Evolutionary conservation across 805 yeast genomes (phyloP).

Genomic region (Naumovozyma castellii): DNA sequence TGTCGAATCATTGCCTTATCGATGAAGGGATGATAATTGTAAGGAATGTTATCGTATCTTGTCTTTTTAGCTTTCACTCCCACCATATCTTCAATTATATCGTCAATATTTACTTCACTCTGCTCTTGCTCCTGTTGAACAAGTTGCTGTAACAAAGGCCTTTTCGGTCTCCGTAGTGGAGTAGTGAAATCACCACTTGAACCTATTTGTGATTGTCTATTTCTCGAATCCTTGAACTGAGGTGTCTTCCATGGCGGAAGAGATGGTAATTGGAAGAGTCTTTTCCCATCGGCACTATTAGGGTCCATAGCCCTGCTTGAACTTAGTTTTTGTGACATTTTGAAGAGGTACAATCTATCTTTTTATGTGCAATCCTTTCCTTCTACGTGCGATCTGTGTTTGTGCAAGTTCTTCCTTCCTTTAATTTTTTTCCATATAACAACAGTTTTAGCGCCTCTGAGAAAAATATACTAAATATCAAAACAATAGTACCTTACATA

Average conservation of each 20-base stretch:
- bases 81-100: neutral
- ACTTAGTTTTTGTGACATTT: neutral
- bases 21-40: slow-evolving; percentile 19
- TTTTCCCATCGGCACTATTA: neutral
- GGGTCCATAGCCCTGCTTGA: neutral
- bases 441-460: no score
- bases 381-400: no score
- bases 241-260: slow-evolving; percentile 26
- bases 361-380: no score
- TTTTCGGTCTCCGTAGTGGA: slow-evolving; percentile 15
- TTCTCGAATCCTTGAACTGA: slow-evolving; percentile 6
- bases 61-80: neutral
- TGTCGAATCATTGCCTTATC: slow-evolving; percentile 16
- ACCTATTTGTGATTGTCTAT: neutral
- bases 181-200: slow-evolving; percentile 8
- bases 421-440: no score
- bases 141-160: neutral
- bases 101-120: neutral
- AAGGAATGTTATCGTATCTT: slow-evolving; percentile 2
- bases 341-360: no score
- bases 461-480: no score
- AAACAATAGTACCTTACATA: neutral
- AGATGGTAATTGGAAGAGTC: slow-evolving; percentile 18
- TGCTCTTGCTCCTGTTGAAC: neutral
- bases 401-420: no score